These are phyloP conservation scores for Diophrys sp. DNA, from an alignment of 73 alveolate genomes.

Conservation along the genomic window DNA sequence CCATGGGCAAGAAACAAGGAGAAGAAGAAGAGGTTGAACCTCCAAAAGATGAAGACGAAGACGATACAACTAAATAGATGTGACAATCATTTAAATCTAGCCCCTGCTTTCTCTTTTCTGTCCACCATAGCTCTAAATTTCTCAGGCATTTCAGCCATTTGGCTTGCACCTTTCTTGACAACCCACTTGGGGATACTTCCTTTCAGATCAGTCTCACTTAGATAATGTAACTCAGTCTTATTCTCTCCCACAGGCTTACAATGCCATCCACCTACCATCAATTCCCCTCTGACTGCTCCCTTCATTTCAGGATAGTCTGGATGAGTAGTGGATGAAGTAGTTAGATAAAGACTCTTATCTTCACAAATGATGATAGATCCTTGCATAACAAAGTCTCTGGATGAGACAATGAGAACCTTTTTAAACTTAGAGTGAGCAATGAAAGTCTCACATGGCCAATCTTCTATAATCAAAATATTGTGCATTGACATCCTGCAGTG, in stretches of 20 bases:
- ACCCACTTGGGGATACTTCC: neutral
- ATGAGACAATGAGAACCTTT: slow-evolving; percentile 8
- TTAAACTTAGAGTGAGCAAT: slow-evolving; percentile 11
- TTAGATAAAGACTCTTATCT: neutral
- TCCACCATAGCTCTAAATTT: neutral
- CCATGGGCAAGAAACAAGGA: no score
- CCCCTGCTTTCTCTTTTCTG: neutral
- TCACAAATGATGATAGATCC: no score
- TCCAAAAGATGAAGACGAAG: no score
- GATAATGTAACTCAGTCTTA: slow-evolving; percentile 4
- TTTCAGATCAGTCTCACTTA: neutral
- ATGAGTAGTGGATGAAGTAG: slow-evolving; percentile 3
- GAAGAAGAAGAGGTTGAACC: no score
- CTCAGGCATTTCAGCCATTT: neutral
- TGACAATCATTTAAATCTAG: no score
- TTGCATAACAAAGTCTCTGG: slow-evolving; percentile 15
- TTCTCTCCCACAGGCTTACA: slow-evolving; percentile 3
- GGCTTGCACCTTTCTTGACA: neutral
- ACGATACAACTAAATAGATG: no score
- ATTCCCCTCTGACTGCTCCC: slow-evolving; percentile 8
- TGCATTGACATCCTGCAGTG: neutral
- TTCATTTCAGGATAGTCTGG: slow-evolving; percentile 15
- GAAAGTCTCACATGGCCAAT: neutral
- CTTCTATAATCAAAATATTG: slow-evolving; percentile 1
- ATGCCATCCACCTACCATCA: slow-evolving; percentile 30